Conservation (phyloP, 1,284 basidiomycete genomes). For the Melampsora larici-populina region DNA sequence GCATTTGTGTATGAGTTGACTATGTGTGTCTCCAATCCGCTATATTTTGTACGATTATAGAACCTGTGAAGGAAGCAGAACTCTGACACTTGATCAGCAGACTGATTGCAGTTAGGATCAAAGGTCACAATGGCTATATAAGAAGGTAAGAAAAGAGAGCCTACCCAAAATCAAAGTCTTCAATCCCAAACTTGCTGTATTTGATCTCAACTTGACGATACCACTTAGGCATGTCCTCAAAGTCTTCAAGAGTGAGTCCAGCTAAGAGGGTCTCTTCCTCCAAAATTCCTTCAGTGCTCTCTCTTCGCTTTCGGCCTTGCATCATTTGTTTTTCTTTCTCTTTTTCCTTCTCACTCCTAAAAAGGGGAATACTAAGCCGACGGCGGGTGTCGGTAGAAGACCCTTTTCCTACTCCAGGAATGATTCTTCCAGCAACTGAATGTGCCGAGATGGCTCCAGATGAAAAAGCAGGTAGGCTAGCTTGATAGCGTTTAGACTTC, state of each 20-base stretch:
- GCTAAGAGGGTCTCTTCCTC: slow-evolving; percentile 39
- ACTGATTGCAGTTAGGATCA: not conserved
- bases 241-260: slow-evolving; percentile 29
- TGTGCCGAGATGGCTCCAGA: not conserved
- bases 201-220: slow-evolving; percentile 95
- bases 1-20: slow-evolving; percentile 96
- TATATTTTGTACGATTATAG: slow-evolving; percentile 83
- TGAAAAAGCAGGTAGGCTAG: slow-evolving; percentile 7
- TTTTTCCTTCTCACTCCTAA: slow-evolving; percentile 73
- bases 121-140: not conserved
- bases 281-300: slow-evolving; percentile 48
- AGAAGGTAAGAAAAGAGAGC: slow-evolving; percentile 44
- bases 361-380: slow-evolving; percentile 61
- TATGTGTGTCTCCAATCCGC: slow-evolving; percentile 95
- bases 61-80: slow-evolving; percentile 60
- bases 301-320: slow-evolving; percentile 47
- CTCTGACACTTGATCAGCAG: slow-evolving; percentile 16
- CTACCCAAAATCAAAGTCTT: slow-evolving; percentile 96
- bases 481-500: slow-evolving; percentile 42
- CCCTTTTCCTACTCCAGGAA: slow-evolving; percentile 59
- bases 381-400: slow-evolving; percentile 54
- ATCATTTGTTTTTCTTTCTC: slow-evolving; percentile 51
- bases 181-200: slow-evolving; percentile 97
- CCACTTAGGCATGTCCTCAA: slow-evolving; percentile 66
- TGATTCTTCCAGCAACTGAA: slow-evolving; percentile 56